phyloP scores from a whole-genome alignment of 2,329 filamentous ascomycete species.

The Pseudogymnoascus sp. region DNA sequence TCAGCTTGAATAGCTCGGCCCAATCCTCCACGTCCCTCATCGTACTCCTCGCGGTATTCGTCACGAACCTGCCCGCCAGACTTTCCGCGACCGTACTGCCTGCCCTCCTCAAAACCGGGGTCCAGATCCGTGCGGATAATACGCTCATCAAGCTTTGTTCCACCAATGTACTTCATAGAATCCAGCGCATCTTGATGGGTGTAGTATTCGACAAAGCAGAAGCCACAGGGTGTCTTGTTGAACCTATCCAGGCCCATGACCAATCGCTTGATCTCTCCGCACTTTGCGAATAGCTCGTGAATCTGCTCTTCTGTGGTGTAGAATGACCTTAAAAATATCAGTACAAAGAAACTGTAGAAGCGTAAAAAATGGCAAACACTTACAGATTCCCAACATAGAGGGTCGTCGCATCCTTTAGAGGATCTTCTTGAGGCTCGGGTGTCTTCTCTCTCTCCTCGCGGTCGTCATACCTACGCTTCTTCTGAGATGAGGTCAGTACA shows the following conservation, averaged over 20 bases:
- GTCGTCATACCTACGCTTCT: conserved; percentile 48
- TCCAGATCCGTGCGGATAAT: conserved; percentile 94
- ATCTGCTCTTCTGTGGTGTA: conserved; percentile 99
- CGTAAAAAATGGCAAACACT: conserved; percentile 28
- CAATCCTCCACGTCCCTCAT: conserved; percentile 86
- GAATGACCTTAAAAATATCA: conserved; percentile 59
- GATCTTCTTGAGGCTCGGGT: conserved; percentile 57
- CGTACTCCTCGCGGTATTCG: conserved; percentile 95
- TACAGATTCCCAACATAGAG: conserved; percentile 97
- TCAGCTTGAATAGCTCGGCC: conserved; percentile 70
- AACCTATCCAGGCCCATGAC: conserved; percentile 97
- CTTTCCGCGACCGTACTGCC: conserved; percentile 93
- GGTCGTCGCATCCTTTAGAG: conserved; percentile 79
- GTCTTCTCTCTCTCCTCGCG: conserved; percentile 39
- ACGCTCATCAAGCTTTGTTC: conserved; percentile 95
- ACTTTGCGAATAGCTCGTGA: conserved; percentile 92
- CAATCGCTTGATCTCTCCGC: conserved; percentile 94
- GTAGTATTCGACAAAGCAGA: conserved; percentile 99
- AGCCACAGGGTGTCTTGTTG: conserved; percentile 95
- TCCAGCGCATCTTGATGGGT: conserved; percentile 94
- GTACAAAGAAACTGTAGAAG: background rate
- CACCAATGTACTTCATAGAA: conserved; percentile 97
- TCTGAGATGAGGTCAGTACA: conserved; percentile 38
- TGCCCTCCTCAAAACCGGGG: conserved; percentile 89
- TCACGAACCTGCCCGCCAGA: conserved; percentile 95